Base-by-base conservation (phyloP, 2,329 filamentous ascomycete genomes). In the Penicillium psychrosexuale region DNA sequence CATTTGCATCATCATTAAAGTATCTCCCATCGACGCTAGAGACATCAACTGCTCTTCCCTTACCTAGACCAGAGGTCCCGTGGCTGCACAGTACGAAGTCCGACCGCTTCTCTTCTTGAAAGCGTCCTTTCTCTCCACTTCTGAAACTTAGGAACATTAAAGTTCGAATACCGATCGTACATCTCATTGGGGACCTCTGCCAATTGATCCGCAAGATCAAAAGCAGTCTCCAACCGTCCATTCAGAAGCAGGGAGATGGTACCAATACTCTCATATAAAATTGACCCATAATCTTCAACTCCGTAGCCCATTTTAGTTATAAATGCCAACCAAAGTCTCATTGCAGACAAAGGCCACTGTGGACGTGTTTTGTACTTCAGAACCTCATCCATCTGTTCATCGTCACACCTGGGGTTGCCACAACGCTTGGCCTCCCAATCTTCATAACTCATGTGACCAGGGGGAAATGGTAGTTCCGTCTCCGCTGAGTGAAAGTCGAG, bases 251-350 rank as follows among this genome's bases (percentile, higher is more conserved):
- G 22, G 12, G 12, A 7, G 17, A 45, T 45, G 17, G 42, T 31
- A 8, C 42, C 28, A 4, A 31, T 31, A 5, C n/a, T 33, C 24
- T 45, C 6, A 3, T 45, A 33, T 0, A 31, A 11, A 2, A 4
- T 0, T 22, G 3, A 12, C 12, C 17, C 42, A 28, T n/a, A 11
- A 1, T 2, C 5, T 7, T 13, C 19, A 9, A 3, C 8, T 3
- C 9, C 13, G 19, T 40, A 24, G 8, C 19, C 3, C 19, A 39
- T 24, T 7, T 2, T 8, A 24, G 38, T 39, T 3, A 24, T 22
- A 8, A 4, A 1, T n/a, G 1, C 1, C 27, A 43, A 5, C 11
- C 6, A 30, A 1, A 1, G 0, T 30, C 1, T 13, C 27, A 30
- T 31, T 5, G 5, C 8, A 3, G 0, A 1, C 28, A 45, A 22